phyloP scores from a whole-genome alignment of 2,329 filamentous ascomycete genomes.

The Hypoxylon sp. region DNA sequence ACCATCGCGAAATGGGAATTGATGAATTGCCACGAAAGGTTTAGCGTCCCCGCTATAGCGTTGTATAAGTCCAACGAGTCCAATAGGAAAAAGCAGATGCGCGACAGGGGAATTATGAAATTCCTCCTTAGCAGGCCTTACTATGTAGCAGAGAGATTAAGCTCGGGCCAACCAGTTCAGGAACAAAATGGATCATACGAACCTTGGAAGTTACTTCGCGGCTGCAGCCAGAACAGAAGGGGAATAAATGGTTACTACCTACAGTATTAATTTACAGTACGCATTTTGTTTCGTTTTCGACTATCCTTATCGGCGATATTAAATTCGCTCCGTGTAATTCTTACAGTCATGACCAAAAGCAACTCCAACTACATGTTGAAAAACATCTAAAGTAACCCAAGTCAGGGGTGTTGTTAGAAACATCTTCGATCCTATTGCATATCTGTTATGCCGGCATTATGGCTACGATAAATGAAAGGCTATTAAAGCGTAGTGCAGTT shows the following conservation, averaged over 20 bases:
- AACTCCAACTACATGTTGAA: no score
- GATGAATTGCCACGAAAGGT: conserved; percentile 31
- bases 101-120: conserved; percentile 14
- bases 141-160: conserved; percentile 10
- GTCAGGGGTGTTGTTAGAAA: no score
- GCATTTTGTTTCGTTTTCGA: no score
- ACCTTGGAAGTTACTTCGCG: no score
- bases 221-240: conserved; percentile 1
- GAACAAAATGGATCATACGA: conserved; percentile 17
- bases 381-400: no score
- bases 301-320: no score
- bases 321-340: no score
- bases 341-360: no score
- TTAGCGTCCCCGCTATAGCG: conserved; percentile 25
- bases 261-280: conserved; percentile 4
- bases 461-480: not conserved
- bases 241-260: not conserved
- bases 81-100: conserved; percentile 14
- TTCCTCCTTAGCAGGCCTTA: conserved; percentile 15
- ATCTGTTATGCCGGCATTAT: no score
- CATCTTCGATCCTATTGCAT: no score
- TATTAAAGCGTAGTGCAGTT: no score
- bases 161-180: conserved; percentile 23
- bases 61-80: not conserved
- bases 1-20: conserved; percentile 36